Percentiles rank a stretch among this genome's conserved stretches.
Conservation (phyloP, 306 rosid genomes). For the Quercus parvula region DNA sequence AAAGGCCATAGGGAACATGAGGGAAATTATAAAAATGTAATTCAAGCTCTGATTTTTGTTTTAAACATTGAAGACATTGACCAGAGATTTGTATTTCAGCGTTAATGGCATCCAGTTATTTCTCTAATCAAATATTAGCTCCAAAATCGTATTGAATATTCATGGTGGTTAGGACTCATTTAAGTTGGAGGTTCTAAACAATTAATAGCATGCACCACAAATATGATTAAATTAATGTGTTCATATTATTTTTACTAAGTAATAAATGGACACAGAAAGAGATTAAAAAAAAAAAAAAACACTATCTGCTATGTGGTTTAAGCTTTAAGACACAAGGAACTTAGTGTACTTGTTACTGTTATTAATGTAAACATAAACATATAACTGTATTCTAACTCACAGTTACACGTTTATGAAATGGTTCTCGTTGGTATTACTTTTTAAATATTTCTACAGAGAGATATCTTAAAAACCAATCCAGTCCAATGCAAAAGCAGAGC, state of each 20-base stretch:
- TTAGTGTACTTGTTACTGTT: not conserved
- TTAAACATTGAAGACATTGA: not conserved
- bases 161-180: not conserved
- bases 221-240: not conserved
- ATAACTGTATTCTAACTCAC: constrained; percentile 19
- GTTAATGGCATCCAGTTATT: not conserved
- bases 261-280: not conserved
- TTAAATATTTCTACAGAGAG: constrained; percentile 32
- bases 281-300: too few species aligned
- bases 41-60: not conserved
- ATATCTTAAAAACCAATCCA: constrained; percentile 87
- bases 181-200: not conserved
- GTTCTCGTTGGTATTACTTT: constrained; percentile 14
- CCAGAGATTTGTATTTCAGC: not conserved
- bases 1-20: too few species aligned
- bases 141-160: not conserved
- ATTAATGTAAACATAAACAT: constrained; percentile 7
- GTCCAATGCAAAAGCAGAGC: constrained; percentile 60
- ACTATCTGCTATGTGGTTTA: not conserved
- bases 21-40: not conserved
- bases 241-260: not conserved
- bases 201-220: not conserved
- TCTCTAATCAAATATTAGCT: not conserved
- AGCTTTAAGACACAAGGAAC: not conserved
- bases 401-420: constrained; percentile 28